phyloP scores from a whole-genome alignment of 805 yeast species.

The Wickerhamiella vanderwaltii region DNA sequence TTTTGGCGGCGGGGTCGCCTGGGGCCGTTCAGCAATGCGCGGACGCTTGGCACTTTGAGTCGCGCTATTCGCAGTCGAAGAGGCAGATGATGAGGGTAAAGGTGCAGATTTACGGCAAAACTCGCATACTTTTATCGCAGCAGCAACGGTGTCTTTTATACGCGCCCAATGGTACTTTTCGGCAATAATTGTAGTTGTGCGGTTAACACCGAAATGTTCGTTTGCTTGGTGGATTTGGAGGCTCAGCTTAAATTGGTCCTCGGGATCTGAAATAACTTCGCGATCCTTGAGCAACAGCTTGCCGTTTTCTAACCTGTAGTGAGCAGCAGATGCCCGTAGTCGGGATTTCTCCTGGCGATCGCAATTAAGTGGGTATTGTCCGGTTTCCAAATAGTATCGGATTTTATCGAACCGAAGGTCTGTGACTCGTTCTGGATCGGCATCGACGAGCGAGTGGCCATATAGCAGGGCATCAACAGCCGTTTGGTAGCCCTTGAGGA shows the following conservation, averaged over 20 bases:
- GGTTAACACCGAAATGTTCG: constrained; percentile 80
- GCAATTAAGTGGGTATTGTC: constrained; percentile 72
- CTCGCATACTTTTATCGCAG: constrained; percentile 61
- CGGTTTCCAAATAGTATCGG: constrained; percentile 64
- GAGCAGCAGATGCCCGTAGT: constrained; percentile 63
- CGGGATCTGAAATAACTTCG: constrained; percentile 72
- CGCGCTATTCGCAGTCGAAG: not conserved
- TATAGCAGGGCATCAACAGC: constrained; percentile 82
- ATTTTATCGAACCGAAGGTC: constrained; percentile 57
- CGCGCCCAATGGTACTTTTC: constrained; percentile 86
- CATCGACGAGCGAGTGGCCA: constrained; percentile 55
- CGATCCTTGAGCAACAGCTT: constrained; percentile 62
- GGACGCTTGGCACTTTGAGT: not conserved
- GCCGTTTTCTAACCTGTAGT: constrained; percentile 60
- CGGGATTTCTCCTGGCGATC: constrained; percentile 82
- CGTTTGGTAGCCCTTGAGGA: constrained; percentile 67
- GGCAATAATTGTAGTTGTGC: constrained; percentile 63
- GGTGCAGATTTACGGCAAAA: constrained; percentile 36
- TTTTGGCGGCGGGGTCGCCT: not conserved
- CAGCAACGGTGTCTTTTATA: constrained; percentile 74
- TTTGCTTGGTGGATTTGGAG: constrained; percentile 47
- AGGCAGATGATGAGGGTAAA: not conserved
- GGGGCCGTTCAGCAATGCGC: not conserved
- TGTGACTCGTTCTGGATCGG: constrained; percentile 32
- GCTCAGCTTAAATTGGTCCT: constrained; percentile 62